A percentile compares a stretch with the other conserved stretches of the same genome.
These are phyloP conservation scores for Naganishia cerealis DNA, from an alignment of 1,284 basidiomycete species.

Conservation along the genomic window DNA sequence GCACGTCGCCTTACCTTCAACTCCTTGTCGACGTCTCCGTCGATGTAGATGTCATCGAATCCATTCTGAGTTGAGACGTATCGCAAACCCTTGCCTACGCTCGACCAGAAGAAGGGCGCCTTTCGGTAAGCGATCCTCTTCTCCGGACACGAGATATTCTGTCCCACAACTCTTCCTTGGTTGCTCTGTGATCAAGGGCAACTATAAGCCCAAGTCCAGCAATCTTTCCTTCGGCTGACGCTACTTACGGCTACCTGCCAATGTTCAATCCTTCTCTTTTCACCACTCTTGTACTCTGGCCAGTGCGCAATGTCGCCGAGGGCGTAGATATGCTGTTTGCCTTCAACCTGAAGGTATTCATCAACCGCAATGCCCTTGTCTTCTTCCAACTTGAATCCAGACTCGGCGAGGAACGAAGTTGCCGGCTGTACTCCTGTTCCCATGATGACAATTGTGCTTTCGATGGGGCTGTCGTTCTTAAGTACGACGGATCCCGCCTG, in stretches of 20 bases:
- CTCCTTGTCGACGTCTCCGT: slow-evolving; percentile 67
- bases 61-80: slow-evolving; percentile 65
- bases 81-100: slow-evolving; percentile 72
- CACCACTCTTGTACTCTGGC: slow-evolving; percentile 59
- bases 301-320: slow-evolving; percentile 88
- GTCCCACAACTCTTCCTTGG: slow-evolving; percentile 79
- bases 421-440: slow-evolving; percentile 86
- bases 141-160: slow-evolving; percentile 62
- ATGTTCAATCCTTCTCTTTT: slow-evolving; percentile 69
- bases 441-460: slow-evolving; percentile 80
- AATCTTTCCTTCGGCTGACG: slow-evolving; percentile 31
- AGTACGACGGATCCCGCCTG: slow-evolving; percentile 64
- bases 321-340: slow-evolving; percentile 70
- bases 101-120: slow-evolving; percentile 81
- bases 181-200: slow-evolving; percentile 64
- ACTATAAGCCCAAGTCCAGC: background rate
- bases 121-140: slow-evolving; percentile 56
- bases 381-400: slow-evolving; percentile 65
- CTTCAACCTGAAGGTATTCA: slow-evolving; percentile 69
- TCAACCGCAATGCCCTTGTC: slow-evolving; percentile 82
- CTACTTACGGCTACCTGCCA: slow-evolving; percentile 70
- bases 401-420: slow-evolving; percentile 74
- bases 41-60: slow-evolving; percentile 69
- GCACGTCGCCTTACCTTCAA: slow-evolving; percentile 63
- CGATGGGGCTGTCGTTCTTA: slow-evolving; percentile 65